Evolutionary conservation across 495 filamentous ascomycete genomes (phyloP), one percentile per base, ranked within the genome.

Genomic region (Opeltia flavorubescens): DNA sequence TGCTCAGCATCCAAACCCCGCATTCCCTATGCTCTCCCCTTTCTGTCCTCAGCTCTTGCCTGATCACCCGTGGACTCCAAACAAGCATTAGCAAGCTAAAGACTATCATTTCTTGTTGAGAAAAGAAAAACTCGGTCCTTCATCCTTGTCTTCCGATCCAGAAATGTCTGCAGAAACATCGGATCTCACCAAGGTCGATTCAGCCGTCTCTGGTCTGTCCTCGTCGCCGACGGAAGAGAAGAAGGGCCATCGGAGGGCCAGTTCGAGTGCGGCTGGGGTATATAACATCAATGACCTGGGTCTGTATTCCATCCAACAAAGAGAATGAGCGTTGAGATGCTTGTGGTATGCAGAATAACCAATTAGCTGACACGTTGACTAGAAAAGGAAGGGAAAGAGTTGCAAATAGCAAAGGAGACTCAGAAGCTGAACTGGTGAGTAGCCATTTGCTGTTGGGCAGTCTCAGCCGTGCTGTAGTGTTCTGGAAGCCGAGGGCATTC

Each of bases 381-480:
- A 95, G 88, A 89, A 64, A 76, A 77, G 53, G 75, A 85, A 52
- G 71, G 74, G 46, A 86, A 79, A 58, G 75, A 82, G 48, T 61
- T 95, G 26, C 67, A 80, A 51, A 78, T 94, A 53, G 84, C 88
- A 42, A 80, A 80, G 52, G 88, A 95, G 65, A 89, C 88, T 44
- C 88, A 94, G 64, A 80, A 77, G 59, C 79, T 86, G 28, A 86
- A 86, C 60, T 95, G 88, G 88, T 95, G 75, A 59, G 83, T 58
- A 39, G 24, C 31, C 36, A 46, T 40, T 47, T 34, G 29, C 33
- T 23, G 24, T 15, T 2, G 21, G 24, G 5, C 30, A 44, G 31
- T 43, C 25, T 23, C 30, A 26, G 4, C 38, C 13, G 38, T 44
- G 26, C 3, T 44, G 23, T n/a, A n/a, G n/a, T n/a, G n/a, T n/a